Evolutionary conservation across 1,284 basidiomycete genomes (phyloP), one percentile per base, ranked within the genome.

Genomic region (Quambalaria eucalypti): DNA sequence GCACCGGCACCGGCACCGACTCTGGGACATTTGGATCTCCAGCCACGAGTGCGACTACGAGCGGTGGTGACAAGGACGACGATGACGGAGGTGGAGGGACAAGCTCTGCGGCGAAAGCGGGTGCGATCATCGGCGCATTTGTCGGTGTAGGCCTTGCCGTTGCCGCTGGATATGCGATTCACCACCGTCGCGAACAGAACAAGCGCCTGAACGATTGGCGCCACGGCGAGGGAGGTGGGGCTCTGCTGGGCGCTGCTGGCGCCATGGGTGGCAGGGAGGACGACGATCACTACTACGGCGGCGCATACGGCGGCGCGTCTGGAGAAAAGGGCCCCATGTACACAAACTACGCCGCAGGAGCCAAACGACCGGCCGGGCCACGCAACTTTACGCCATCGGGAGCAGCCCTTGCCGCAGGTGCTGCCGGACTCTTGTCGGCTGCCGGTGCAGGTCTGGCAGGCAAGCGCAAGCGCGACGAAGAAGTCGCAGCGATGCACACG

Each of bases 61-160:
- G 33, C 23, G 10, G 10, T 10, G 36, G 36, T 39, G 21, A 21
- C 36, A 39, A 39, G 36, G 36, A n/a, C n/a, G n/a, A n/a, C n/a
- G n/a, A n/a, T n/a, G n/a, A n/a, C n/a, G n/a, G n/a, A n/a, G n/a
- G n/a, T n/a, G n/a, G n/a, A n/a, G n/a, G 61, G 19, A 9, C 56
- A 8, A 48, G 51, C 23, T 36, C 47, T 4, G 67, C 59, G 2
- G 52, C 60, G 14, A 71, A 64, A 25, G 69, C 68, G 19, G 69
- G 69, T 4, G 66, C 67, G 1, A 60, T 61, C 2, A 16, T 71
- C 10, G 69, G 67, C 2, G 62, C 60, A 2, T 33, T 71, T 25
- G 28, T 71, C 12, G 69, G 66, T 1, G 60, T 52, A 6, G 69
- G 68, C n/a, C 60, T 71, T 14, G 56, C 67, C 10, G 57, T 61